A percentile compares a stretch with the other conserved stretches of the same genome.
Evolutionary conservation across 768 basidiomycete genomes (phyloP).

Genomic region (Boletus rex-veris): DNA sequence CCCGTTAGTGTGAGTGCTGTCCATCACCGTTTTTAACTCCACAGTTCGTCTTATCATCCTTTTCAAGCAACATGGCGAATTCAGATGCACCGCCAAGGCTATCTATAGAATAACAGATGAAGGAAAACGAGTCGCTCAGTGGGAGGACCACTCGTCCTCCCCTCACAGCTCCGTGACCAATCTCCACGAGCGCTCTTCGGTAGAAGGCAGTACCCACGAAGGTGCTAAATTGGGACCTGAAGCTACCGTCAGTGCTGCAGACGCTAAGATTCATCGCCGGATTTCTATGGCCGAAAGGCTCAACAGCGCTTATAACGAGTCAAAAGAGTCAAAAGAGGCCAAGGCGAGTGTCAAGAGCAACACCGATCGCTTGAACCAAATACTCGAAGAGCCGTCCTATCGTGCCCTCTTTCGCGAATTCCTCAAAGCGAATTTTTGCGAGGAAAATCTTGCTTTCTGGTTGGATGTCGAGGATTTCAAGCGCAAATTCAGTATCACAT

Average conservation of each 20-base stretch:
- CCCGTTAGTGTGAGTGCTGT: conserved; percentile 59
- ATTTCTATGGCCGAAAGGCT: conserved; percentile 76
- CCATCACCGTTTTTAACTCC: neutral
- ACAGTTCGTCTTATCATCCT: conserved; percentile 7
- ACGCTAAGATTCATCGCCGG: conserved; percentile 71
- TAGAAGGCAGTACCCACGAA: conserved; percentile 39
- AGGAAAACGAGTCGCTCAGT: conserved; percentile 80
- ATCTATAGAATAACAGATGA: conserved; percentile 94
- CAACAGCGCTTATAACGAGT: conserved; percentile 47
- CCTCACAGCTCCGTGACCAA: conserved; percentile 66
- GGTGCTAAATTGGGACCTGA: conserved; percentile 27
- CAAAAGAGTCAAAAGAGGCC: conserved; percentile 41
- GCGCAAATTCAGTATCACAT: conserved; percentile 92
- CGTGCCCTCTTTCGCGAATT: conserved; percentile 93
- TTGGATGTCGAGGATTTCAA: conserved; percentile 97
- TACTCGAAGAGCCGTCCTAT: conserved; percentile 88
- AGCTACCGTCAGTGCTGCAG: conserved; percentile 33
- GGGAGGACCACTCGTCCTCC: conserved; percentile 61
- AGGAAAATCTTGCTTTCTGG: conserved; percentile 98
- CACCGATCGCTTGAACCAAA: conserved; percentile 84
- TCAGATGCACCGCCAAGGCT: conserved; percentile 92
- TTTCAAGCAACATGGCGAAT: conserved; percentile 85
- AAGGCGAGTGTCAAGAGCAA: conserved; percentile 80
- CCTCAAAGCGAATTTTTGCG: conserved; percentile 91
- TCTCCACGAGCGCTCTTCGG: conserved; percentile 58